Base-by-base conservation (phyloP, 441 rosid species). In the Euphorbia celastroides region DNA sequence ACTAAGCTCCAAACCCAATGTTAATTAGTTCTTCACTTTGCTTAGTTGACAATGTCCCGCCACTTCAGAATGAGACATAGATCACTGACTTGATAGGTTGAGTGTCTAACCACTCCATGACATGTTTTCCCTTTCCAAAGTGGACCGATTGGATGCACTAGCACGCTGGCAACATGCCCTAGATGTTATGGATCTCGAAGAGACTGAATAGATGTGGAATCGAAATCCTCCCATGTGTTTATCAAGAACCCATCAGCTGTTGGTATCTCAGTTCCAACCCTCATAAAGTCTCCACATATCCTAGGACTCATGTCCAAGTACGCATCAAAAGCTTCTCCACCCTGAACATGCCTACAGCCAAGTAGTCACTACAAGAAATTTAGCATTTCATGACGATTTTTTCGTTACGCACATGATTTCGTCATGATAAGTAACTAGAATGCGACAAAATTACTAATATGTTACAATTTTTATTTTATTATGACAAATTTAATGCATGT, bases 31-130 rank as follows among this genome's bases (percentile, higher is more conserved):
- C 88, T 13, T 52, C 58, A 36, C 68, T 72, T 59, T 84, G 85
- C 57, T 76, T 56, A 13, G 77, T 64, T 27, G n/a, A n/a, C n/a
- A n/a, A n/a, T n/a, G n/a, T n/a, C n/a, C n/a, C n/a, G n/a, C n/a
- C n/a, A n/a, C n/a, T 86, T 17, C 92, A 89, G 22, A 86, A 84
- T 0, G 89, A 84, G 14, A 84, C 74, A 9, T 77, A 84, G n/a
- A 86, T 68, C 34, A 84, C 86, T 1, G 88, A 83, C 42, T 76
- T 76, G 19, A 17, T 38, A 0, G 87, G 82, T 46, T 82, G 92
- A 60, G 6, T 13, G 52, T 80, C 77, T 11, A 74, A 68, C 84
- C 82, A 81, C 19, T 32, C 69, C 31, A 81, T 4, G 82, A 72
- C 0, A 27, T 20, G 26, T 56, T 72, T 52, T 51, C 50, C 19